Evolutionary conservation across 73 alveolate genomes (phyloP), one percentile per base, ranked within the genome.

Genomic region (Uronychia setigera): DNA sequence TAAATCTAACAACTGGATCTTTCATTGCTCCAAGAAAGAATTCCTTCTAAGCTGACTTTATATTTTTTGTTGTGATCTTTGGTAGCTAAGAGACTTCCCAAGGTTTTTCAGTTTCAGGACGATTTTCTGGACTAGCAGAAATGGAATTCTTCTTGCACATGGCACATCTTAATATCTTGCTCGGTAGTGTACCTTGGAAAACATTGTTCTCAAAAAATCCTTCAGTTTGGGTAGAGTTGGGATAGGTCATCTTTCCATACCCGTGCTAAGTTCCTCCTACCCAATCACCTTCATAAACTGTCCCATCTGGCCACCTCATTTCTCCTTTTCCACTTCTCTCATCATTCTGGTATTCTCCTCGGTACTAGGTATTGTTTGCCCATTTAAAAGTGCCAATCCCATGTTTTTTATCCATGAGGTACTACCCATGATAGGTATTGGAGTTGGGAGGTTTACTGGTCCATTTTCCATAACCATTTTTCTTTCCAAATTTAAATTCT

Each of bases 261-360:
- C 98, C 98, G 79, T 95, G 97, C 90, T 95, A 83, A 84, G 78
- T 82, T 86, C 97, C 98, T 59, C 90, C 87, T 29, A 93, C 91
- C 98, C 98, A 95, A 31, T 93, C 93, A 11, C 98, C 98, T 74
- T 58, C 74, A 32, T 82, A 82, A 5, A 46, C 19, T 19, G 67
- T 11, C 19, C 67, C 67, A 46, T 46, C 67, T 19, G 5, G 67
- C 89, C 90, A 87, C 32, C 59, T 32, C 81, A 87, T 82, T n/a
- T 59, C 81, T 1, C 93, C 93, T 87, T 87, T 87, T 60, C 93
- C 93, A 60, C 77, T 31, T 83, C 93, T 83, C 59, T 87, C 86
- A 83, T 87, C 93, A 26, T 82, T 58, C 26, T 46, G 80, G 29
- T 35, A 87, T 0, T 87, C 35, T 27, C 93, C 93, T 83, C 78